Evolutionary conservation across 2,329 filamentous ascomycete species (phyloP), one percentile per base, ranked within the genome.

Genomic region (Exophiala lecanii-corni): DNA sequence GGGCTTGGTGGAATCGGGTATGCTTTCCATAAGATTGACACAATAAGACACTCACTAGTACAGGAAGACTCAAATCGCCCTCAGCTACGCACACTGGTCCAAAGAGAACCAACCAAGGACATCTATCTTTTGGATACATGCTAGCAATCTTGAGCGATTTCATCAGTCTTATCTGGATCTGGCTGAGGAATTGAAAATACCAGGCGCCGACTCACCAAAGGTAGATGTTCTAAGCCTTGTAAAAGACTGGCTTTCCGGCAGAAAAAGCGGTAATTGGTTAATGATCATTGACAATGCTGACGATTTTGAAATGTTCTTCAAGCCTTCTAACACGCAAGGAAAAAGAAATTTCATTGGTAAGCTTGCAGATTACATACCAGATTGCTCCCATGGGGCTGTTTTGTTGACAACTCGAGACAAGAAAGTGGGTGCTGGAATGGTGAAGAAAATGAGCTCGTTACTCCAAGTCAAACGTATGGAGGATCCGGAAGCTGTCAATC

Each of bases 81-180:
- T 64, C 9, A 51, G 42, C 6, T 64, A 62, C 20, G 47, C 41
- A 5, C 58, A 58, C 37, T 54, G 56, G 56, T 36, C 58, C 3
- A 43, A 28, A 2, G 31, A 54, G 7, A 36, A 21, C 9, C 36
- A 26, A 9, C 51, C 51, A 2, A 55, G 59, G 1, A 39, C 54
- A 3, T 62, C 60, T 0, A 40, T 66, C 0, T 64, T 62, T 36
- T 65, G 62, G 62, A 54, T 66, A 12, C 57, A 63, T 35, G 62
- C 59, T 1, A 62, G 57, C 46, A 65, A 45, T 41, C 26, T 43
- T 0, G 54, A 61, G 9, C 58, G 56, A 2, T 62, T 64, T 36
- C 55, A 52, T 2, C 44, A 61, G 43, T 40, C 55, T 4, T 64
- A 36, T 28, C 5, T 25, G 17, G 13, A 37, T 18, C 16, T 46